Evolutionary conservation across 352 stramenopile species (phyloP), one percentile per base, ranked within the genome.

Genomic region (Discostella stelligera): DNA sequence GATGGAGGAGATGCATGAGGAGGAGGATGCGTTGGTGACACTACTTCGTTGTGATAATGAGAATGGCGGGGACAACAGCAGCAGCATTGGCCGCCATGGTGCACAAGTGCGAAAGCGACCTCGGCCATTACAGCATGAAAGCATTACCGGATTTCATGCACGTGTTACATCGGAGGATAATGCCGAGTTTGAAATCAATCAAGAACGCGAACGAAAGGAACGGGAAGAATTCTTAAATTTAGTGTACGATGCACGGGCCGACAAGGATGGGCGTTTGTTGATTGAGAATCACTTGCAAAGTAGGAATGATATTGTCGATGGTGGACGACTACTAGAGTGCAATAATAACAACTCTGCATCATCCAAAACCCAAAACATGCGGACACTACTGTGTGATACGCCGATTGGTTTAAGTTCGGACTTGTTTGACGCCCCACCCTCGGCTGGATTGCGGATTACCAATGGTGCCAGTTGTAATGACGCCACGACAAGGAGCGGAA

Each of bases 121-220:
- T 13, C 27, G 86, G 53, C 73, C 64, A 10, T 56, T 90, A n/a
- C 68, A 89, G 49, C 60, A 82, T 11, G 82, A 92, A 62, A 81
- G 54, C 23, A 54, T 92, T 25, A 81, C 84, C 16, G 84, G 79
- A 37, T 92, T 92, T 83, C 82, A 91, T 74, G 48, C 50, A 5
- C 66, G 87, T 27, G 84, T 79, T 0, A 91, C 85, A 13, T 89
- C 80, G n/a, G 84, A 92, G 67, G 87, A 92, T 64, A 85, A 92
- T 80, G 66, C 83, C 11, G 83, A 91, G 63, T 92, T 91, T 74
- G 80, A 91, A 56, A 50, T 50, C 5, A 84, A 83, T 54, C 77
- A 86, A 77, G 78, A 82, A 61, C 16, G 55, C 56, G 80, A 92
- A 72, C 46, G 80, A 32, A 65, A 66, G 39, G 53, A 84, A 18